These are phyloP conservation scores for Cenchrus americanus DNA, from an alignment of 176 grass and related monocot genomes.

Conservation along the genomic window DNA sequence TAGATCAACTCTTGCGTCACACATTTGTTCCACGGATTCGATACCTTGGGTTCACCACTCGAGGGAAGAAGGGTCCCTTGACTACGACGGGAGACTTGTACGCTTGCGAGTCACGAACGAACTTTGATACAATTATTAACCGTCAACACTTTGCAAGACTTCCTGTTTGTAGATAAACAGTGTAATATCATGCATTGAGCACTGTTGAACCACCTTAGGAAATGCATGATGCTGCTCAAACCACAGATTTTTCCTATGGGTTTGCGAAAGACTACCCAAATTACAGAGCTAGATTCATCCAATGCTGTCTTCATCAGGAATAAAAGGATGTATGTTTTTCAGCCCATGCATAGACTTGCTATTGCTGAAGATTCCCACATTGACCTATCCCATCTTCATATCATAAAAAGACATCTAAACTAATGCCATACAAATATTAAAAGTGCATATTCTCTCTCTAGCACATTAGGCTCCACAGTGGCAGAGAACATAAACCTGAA, in stretches of 20 bases:
- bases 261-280: background rate
- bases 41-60: no score
- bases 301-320: no score
- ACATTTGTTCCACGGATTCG: no score
- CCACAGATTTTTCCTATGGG: background rate
- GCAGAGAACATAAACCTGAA: no score
- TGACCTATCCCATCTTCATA: background rate
- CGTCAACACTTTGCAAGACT: no score
- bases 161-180: constrained; percentile 13
- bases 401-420: background rate
- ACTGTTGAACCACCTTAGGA: background rate
- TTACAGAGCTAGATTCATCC: background rate
- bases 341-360: background rate
- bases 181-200: background rate
- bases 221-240: background rate
- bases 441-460: constrained; percentile 65
- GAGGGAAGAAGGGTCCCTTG: no score
- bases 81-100: no score
- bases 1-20: no score
- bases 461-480: constrained; percentile 57
- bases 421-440: constrained; percentile 76
- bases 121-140: no score
- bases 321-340: background rate
- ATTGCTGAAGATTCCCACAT: background rate
- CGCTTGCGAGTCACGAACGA: no score